These are phyloP conservation scores for Fusarium marasasianum DNA, from an alignment of 2,329 filamentous ascomycete species.

Conservation along the genomic window DNA sequence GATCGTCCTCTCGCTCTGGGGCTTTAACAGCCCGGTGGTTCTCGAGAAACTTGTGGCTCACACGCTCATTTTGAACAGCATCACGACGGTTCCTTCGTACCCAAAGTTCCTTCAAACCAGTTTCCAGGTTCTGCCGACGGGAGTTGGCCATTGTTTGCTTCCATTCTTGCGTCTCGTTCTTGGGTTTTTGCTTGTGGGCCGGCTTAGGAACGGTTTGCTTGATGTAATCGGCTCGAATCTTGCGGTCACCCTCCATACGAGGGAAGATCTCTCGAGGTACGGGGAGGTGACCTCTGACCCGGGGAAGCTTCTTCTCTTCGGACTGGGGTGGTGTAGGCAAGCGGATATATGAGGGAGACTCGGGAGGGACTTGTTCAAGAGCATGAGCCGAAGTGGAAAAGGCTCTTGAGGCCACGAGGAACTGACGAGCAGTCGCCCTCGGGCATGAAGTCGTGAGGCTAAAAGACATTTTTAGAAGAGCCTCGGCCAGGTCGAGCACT, in stretches of 20 bases:
- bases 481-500: constrained; percentile 12
- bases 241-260: constrained; percentile 63
- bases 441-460: constrained; percentile 37
- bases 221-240: constrained; percentile 70
- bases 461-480: constrained; percentile 43
- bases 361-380: constrained; percentile 74
- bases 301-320: constrained; percentile 56
- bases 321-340: constrained; percentile 82
- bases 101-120: constrained; percentile 77
- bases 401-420: constrained; percentile 40
- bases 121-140: constrained; percentile 76
- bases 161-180: constrained; percentile 62
- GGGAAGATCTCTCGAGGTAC: constrained; percentile 84
- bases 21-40: constrained; percentile 63
- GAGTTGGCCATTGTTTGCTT: constrained; percentile 77
- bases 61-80: constrained; percentile 47
- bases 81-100: constrained; percentile 65
- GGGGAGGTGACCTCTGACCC: constrained; percentile 81
- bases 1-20: constrained; percentile 78
- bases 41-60: constrained; percentile 57
- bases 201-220: constrained; percentile 66
- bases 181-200: constrained; percentile 49
- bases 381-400: constrained; percentile 50
- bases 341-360: constrained; percentile 88
- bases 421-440: constrained; percentile 41